Base-by-base conservation (phyloP, 148 eudicot species). In the Arctostaphylos glauca region DNA sequence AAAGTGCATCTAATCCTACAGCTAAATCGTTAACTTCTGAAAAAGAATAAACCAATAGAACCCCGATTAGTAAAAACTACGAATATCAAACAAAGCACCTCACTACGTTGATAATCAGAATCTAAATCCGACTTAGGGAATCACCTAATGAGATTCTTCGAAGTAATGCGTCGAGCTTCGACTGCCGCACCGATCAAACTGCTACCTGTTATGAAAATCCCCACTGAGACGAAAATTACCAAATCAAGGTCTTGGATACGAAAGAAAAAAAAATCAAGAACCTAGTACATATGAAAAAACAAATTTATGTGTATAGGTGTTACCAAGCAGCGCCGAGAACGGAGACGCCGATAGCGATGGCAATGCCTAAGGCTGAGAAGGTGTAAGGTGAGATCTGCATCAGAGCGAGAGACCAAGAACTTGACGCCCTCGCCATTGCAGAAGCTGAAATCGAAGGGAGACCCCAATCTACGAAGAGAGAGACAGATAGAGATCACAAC, bases 281-380 rank as follows among this genome's bases (percentile, higher is more conserved):
- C 16, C 16, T 16, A 56, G 21, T 5, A 56, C 5, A 56, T 56
- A 56, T n/a, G n/a, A n/a, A n/a, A n/a, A n/a, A n/a, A n/a, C n/a
- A n/a, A n/a, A n/a, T n/a, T n/a, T n/a, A n/a, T n/a, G n/a, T n/a
- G n/a, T n/a, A n/a, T n/a, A n/a, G n/a, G n/a, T n/a, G n/a, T 49
- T 90, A 94, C 98, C 98, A 96, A 76, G 98, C 98, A 73, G 95
- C 98, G 76, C 96, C 98, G 58, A 95, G 92, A 53, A 95, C 98
- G 66, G 98, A 95, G 80, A 95, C 92, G 70, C 98, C 98, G 60
- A 96, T 96, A 2, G 99, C 90, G 54, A 96, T 66, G 74, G 98
- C 98, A 67, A 96, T 96, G 7, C 99, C 95, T 55, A 96, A 74
- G 87, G 95, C 93, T 70, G 97, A 81, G 87, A 83, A 96, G 66